phyloP scores from a whole-genome alignment of 2,329 filamentous ascomycete species.

The Talaromyces sp. region DNA sequence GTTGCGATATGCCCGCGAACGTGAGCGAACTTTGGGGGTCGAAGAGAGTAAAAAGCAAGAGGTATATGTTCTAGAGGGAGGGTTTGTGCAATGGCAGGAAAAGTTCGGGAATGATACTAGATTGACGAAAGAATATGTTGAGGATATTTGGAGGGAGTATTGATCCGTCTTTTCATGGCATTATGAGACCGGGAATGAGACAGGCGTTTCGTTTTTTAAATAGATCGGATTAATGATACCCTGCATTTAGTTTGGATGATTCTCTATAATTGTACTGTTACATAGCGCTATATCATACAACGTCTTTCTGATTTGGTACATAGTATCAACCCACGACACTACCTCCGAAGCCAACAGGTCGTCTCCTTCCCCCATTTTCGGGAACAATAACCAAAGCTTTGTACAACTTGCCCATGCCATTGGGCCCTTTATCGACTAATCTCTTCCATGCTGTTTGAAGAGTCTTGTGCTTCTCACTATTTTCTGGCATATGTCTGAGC shows the following conservation, averaged over 20 bases:
- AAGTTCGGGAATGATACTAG: slow-evolving; percentile 68
- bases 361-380: slow-evolving; percentile 66
- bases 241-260: not conserved
- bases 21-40: slow-evolving; percentile 51
- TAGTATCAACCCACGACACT: slow-evolving; percentile 34
- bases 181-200: too few species aligned
- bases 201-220: too few species aligned
- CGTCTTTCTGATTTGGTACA: not conserved
- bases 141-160: slow-evolving; percentile 73
- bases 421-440: slow-evolving; percentile 74
- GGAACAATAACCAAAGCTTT: slow-evolving; percentile 90
- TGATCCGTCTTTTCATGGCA: slow-evolving; percentile 18
- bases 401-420: slow-evolving; percentile 91
- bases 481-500: slow-evolving; percentile 48
- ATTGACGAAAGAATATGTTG: slow-evolving; percentile 78
- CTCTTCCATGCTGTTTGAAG: slow-evolving; percentile 74
- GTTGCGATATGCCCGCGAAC: slow-evolving; percentile 65
- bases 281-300: not conserved
- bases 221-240: too few species aligned
- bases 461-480: slow-evolving; percentile 48
- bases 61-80: slow-evolving; percentile 75
- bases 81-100: slow-evolving; percentile 89
- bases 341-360: slow-evolving; percentile 90
- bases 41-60: slow-evolving; percentile 56
- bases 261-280: not conserved